Evolutionary conservation across 345 rosid species (phyloP).

Genomic region (Dovyalis caffra): DNA sequence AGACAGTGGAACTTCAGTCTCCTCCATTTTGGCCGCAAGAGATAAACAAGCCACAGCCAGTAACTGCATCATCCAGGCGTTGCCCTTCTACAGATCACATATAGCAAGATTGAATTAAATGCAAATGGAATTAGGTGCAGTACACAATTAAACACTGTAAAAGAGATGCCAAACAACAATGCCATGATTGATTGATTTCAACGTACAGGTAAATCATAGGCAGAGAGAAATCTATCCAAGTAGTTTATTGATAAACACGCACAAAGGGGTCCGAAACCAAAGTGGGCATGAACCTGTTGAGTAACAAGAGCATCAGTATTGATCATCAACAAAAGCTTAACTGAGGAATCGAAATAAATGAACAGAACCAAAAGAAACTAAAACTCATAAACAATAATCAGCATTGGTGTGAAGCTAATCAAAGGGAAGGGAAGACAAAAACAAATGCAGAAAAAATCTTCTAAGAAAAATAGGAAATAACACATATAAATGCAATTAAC

Average conservation of each 20-base stretch:
- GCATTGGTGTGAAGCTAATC: not conserved
- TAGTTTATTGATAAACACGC: slow-evolving; percentile 56
- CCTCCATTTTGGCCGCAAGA: slow-evolving; percentile 76
- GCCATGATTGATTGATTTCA: not conserved
- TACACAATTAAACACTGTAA: not conserved
- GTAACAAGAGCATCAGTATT: slow-evolving; percentile 19
- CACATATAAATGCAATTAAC: slow-evolving; percentile 11
- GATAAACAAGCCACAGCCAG: slow-evolving; percentile 75
- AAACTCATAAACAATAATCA: slow-evolving; percentile 1
- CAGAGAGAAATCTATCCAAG: slow-evolving; percentile 74
- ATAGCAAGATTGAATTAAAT: not conserved
- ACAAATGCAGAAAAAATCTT: slow-evolving; percentile 5
- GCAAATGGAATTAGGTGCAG: not conserved
- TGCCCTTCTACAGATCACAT: slow-evolving; percentile 48
- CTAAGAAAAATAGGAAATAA: slow-evolving; percentile 11
- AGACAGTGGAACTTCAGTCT: slow-evolving; percentile 56
- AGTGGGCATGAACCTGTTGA: slow-evolving; percentile 61
- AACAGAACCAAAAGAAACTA: slow-evolving; percentile 18
- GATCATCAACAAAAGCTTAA: slow-evolving; percentile 14
- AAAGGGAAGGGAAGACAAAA: not conserved
- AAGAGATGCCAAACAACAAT: not conserved
- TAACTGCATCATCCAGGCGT: slow-evolving; percentile 64
- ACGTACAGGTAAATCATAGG: slow-evolving; percentile 67
- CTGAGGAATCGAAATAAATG: slow-evolving; percentile 19
- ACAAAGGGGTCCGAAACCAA: slow-evolving; percentile 67